Conservation (phyloP, 345 rosid genomes). For the Populus pruinosa region DNA sequence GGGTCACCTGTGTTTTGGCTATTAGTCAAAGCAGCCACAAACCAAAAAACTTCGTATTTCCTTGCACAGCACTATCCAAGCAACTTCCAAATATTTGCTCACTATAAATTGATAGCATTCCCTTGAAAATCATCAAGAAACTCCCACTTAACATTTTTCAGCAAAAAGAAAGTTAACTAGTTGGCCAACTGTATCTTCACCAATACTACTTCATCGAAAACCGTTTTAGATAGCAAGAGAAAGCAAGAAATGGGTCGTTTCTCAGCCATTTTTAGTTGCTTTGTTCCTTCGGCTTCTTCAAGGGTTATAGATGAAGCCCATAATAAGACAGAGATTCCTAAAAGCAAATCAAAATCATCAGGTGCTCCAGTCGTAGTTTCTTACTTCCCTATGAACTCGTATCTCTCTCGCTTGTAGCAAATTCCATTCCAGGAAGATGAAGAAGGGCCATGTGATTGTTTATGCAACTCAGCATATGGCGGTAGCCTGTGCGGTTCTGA, state of each 20-base stretch:
- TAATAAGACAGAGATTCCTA: background rate
- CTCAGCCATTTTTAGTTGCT: background rate
- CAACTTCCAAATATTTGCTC: too few species aligned
- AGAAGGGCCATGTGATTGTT: background rate
- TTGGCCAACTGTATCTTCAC: background rate
- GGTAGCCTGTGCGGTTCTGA: background rate
- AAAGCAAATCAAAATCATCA: background rate
- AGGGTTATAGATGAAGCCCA: background rate
- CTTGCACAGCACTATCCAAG: too few species aligned
- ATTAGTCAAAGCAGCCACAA: too few species aligned
- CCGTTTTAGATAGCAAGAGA: background rate
- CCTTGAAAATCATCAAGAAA: too few species aligned
- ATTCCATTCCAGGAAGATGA: background rate
- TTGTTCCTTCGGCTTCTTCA: background rate
- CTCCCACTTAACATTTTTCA: too few species aligned
- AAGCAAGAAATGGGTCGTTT: background rate
- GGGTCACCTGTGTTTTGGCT: too few species aligned
- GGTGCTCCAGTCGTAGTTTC: slow-evolving; percentile 6
- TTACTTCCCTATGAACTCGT: slow-evolving; percentile 24
- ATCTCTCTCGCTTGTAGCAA: slow-evolving; percentile 22
- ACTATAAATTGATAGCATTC: too few species aligned
- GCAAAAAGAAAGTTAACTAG: too few species aligned
- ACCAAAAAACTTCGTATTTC: too few species aligned
- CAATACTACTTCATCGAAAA: too few species aligned
- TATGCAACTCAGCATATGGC: too few species aligned